Evolutionary conservation across 208 protist genomes (phyloP), one percentile per base, ranked within the genome.

Genomic region (Trypanosoma congolense): DNA sequence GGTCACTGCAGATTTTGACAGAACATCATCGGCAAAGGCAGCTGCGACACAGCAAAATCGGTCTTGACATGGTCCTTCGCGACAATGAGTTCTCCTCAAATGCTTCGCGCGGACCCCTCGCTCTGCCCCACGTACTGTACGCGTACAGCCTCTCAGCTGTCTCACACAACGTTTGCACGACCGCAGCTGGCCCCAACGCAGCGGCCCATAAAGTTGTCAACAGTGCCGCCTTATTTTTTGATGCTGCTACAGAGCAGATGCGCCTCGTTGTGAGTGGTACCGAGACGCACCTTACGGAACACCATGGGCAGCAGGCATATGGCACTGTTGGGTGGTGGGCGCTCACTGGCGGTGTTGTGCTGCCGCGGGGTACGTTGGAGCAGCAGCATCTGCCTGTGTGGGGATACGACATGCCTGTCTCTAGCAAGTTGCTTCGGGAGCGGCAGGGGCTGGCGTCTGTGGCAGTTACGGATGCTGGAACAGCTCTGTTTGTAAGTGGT

Each of bases 41-140:
- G 24, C 29, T 46, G 14, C 57, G 57, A n/a, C 57, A 48, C 5
- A 49, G 45, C 18, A 35, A 43, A 19, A 40, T 63, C 2, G 57
- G 57, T 26, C 36, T 63, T 22, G 31, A 30, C 21, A 56, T 63
- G 45, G 14, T 63, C 16, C 31, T 33, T 0, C 16, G 46, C 21
- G 36, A 53, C 8, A 24, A n/a, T 46, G 42, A 46, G n/a, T 6
- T 8, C 5, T 19, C 42, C 6, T 22, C 6, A 22, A 24, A 56
- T 30, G 8, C 22, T 10, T 2, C 33, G 0, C 14, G 18, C 9
- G 25, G 67, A 30, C 29, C 55, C 19, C 62, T 42, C 19, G 41
- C 56, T 1, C 29, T 87, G 8, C 74, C 79, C 10, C 79, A 91
- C 45, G 76, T 90, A 5, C 21, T 79, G 40, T 90, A 87, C 53